Evolutionary conservation across 2,329 filamentous ascomycete genomes (phyloP).

Genomic region (Colletotrichum truncatum): DNA sequence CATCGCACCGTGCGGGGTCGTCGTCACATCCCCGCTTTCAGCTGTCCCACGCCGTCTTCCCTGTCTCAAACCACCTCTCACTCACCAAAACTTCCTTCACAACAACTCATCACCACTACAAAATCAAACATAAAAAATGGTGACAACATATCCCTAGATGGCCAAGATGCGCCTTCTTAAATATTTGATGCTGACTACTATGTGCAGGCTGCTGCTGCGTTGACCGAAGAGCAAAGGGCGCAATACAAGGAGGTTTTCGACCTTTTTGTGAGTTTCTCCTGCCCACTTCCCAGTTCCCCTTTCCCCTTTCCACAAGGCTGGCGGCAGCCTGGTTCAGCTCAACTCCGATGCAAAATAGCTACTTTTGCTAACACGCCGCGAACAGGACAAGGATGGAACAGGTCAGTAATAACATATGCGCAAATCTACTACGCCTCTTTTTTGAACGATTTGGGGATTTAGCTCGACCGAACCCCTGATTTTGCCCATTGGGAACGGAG

Average conservation of each 20-base stretch:
- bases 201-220: constrained; percentile 18
- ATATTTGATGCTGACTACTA: background rate
- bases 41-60: constrained; percentile 29
- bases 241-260: constrained; percentile 99
- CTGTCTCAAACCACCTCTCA: constrained; percentile 29
- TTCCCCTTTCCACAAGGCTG: constrained; percentile 16
- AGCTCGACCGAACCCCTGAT: constrained; percentile 4
- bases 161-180: background rate
- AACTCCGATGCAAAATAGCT: background rate
- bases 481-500: background rate
- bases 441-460: background rate
- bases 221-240: constrained; percentile 99
- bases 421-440: background rate
- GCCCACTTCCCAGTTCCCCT: background rate
- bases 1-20: constrained; percentile 15
- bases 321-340: background rate
- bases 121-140: constrained; percentile 17
- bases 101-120: constrained; percentile 10
- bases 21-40: constrained; percentile 30
- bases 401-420: constrained; percentile 65
- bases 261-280: constrained; percentile 83
- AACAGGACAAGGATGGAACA: constrained; percentile 88
- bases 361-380: constrained; percentile 42
- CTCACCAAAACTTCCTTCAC: constrained; percentile 27
- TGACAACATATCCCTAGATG: background rate